Evolutionary conservation across 2,329 filamentous ascomycete species (phyloP), one percentile per base, ranked within the genome.

Genomic region (Gyromitra esculenta): DNA sequence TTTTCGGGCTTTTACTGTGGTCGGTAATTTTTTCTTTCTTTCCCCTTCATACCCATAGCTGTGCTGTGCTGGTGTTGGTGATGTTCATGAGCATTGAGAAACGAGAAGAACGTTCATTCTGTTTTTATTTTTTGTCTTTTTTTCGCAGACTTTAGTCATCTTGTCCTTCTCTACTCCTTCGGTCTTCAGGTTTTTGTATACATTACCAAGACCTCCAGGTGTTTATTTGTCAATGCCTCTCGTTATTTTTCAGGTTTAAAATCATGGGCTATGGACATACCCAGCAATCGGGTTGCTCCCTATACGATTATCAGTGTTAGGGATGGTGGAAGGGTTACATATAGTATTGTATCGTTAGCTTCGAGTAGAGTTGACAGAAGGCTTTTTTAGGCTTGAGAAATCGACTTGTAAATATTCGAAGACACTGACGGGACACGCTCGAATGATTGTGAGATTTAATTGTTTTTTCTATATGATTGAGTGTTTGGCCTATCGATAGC

Each of bases 11-110:
- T n/a, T 59, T 50, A 37, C 39, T 39, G 11, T 52, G 50, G 37
- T 68, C 52, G 25, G 63, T 25, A 39, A 21, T 21, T 39, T 62
- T 45, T n/a, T 39, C 41, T 13, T n/a, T 15, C 35, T 60, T 39
- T n/a, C 11, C 50, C 31, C 56, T 43, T 59, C 37, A 70, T 65
- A 60, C 59, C 21, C 21, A 72, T 70, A 65, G 66, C 64, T 70
- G 41, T 18, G 59, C 35, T 57, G 54, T 56, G 13, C 37, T 43
- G 48, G 57, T 15, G 37, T 45, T 25, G 41, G 66, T 63, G 57
- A 68, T 48, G 41, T 70, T 43, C 57, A 48, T 48, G 66, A 41
- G 48, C 31, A 62, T 60, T 52, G 39, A 70, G 57, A 52, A 68
- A 54, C n/a, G 50, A 54, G 37, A 57, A 37, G 39, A 31, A 45